Conservation (phyloP, 2,329 filamentous ascomycete species). For the Cladosporium sp. region DNA sequence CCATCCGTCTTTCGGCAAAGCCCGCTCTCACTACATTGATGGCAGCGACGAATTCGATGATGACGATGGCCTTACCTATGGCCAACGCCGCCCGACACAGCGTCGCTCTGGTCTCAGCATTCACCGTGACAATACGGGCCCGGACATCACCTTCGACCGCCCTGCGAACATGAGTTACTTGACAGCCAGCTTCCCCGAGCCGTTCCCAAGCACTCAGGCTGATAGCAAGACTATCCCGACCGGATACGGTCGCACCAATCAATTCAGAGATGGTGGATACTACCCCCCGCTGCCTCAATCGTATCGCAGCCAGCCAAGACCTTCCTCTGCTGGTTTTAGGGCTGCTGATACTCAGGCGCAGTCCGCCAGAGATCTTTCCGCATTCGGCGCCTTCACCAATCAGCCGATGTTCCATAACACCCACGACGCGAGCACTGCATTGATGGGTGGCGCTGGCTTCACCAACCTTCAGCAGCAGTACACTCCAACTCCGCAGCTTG, state of each 20-base stretch:
- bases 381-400: conserved; percentile 10
- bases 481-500: neutral
- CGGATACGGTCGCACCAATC: neutral
- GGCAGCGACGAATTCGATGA: conserved; percentile 22
- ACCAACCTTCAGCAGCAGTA: neutral
- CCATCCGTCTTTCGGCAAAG: conserved; percentile 13
- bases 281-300: neutral
- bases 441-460: neutral
- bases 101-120: conserved; percentile 37
- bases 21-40: conserved; percentile 29
- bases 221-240: neutral
- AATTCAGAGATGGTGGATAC: conserved; percentile 5
- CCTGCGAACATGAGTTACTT: conserved; percentile 16
- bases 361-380: conserved; percentile 4
- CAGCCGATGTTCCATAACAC: conserved; percentile 3
- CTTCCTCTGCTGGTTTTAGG: conserved; percentile 1
- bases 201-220: neutral
- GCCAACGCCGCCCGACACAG: conserved; percentile 25
- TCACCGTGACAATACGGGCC: conserved; percentile 36
- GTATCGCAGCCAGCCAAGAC: neutral
- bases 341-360: neutral
- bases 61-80: conserved; percentile 31
- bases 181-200: conserved; percentile 16
- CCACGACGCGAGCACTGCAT: neutral
- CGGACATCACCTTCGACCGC: conserved; percentile 31